Evolutionary conservation across 164 flowering plant genomes (phyloP), one percentile per base, ranked within the genome.

Genomic region (Buxus sempervirens): DNA sequence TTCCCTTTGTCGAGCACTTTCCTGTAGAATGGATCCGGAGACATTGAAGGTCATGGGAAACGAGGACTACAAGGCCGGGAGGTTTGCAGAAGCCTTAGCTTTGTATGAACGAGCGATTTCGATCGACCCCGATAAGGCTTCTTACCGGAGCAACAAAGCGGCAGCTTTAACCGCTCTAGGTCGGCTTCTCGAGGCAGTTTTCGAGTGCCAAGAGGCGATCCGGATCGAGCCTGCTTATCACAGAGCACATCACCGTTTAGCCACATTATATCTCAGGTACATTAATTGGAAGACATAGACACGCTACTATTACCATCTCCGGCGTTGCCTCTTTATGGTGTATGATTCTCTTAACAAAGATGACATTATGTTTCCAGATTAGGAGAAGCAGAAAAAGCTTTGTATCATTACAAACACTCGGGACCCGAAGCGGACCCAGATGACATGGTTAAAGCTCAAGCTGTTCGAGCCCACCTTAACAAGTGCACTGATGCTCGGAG

Each of bases 191-290:
- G 97, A 92, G 54, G 98, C 96, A 0, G 81, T 83, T 10, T 51
- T 68, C 2, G 96, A 85, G 72, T 86, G 96, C 72, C 69, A 58
- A 68, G 87, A 88, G 69, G 98, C 98, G 9, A 66, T 91, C 48
- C 66, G 78, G 32, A 76, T 94, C 38, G 86, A 91, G 23, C 90
- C 96, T 66, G 70, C 67, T 56, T 90, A 90, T 75, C 82, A 71
- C 0, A 77, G 90, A 65, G 97, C 96, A 55, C 97, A 95, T 65
- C 83, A 76, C 53, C 85, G 96, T 21, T 76, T 92, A 41, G 98
- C 86, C 3, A 83, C 81, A 9, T 71, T 89, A 0, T 89, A 85
- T 77, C 74, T 86, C 85, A 89, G 97, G 98, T 91, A 81, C 23
- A 28, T 5, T 38, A 55, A n/a, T n/a, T n/a, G n/a, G n/a, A n/a